Evolutionary conservation across 805 yeast species (phyloP), one percentile per base, ranked within the genome.

Genomic region (Kurtzmaniella cleridarum): DNA sequence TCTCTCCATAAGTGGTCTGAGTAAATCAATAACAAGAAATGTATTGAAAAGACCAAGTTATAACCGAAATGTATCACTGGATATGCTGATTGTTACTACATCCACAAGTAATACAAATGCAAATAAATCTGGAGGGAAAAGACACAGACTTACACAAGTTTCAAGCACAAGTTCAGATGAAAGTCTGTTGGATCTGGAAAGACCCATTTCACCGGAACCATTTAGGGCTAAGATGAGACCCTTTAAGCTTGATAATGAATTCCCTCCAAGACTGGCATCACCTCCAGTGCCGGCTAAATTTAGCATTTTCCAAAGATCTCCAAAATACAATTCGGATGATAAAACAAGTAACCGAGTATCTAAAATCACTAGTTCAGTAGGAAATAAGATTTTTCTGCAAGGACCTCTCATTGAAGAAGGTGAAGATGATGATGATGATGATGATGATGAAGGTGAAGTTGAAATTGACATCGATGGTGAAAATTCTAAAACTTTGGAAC

Each of bases 21-120:
- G 30, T 20, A n/a, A 14, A 15, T 28, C 14, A 40, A 37, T 8
- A 14, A 32, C 16, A 17, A 17, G 24, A 24, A 27, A 23, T 27
- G 34, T 39, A n/a, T 44, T 48, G 30, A 49, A 52, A 31, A 49
- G 70, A 14, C 71, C 69, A 1, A 48, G 54, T 1, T 62, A 60
- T 41, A 51, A 51, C 39, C 43, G 73, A 27, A 48, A 58, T 3
- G 34, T 54, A 2, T 60, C 69, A 0, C 65, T 68, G 5, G 74
- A 68, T 42, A 47, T 56, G 9, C 66, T 69, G 39, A 56, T 66
- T 27, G 50, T 57, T 32, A 58, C 64, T 5, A 44, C 53, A 3
- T 58, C 67, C 3, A 53, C 58, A 3, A 30, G 23, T 24, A 36
- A 36, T 36, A 34, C 36, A 2, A 44, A 62, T 5, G 50, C 62